phyloP scores from a whole-genome alignment of 441 rosid genomes.

The Arabidopsis hybrid region DNA sequence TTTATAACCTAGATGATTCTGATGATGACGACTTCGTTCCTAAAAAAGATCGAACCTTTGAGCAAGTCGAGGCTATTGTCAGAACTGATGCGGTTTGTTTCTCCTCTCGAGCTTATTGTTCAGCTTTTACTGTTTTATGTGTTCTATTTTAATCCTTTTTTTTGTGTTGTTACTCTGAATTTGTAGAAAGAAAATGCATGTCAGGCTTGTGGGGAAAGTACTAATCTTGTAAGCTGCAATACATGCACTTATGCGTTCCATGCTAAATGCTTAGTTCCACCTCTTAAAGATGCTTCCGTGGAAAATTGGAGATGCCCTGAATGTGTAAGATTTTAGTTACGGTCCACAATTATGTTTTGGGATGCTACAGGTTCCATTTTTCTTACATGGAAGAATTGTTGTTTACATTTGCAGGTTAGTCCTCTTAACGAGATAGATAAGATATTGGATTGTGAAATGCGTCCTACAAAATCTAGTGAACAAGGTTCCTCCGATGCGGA shows the following conservation, averaged over 20 bases:
- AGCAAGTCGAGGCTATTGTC: slow-evolving; percentile 74
- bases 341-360: background rate
- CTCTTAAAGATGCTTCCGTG: slow-evolving; percentile 73
- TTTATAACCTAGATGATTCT: slow-evolving; percentile 88
- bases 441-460: slow-evolving; percentile 92
- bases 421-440: slow-evolving; percentile 95
- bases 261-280: slow-evolving; percentile 86
- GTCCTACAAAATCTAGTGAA: slow-evolving; percentile 81
- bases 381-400: slow-evolving; percentile 28
- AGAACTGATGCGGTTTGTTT: slow-evolving; percentile 82
- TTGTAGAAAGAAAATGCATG: slow-evolving; percentile 86
- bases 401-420: slow-evolving; percentile 76
- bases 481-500: slow-evolving; percentile 69
- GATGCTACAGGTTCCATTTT: background rate
- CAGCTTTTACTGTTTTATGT: background rate
- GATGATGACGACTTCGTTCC: slow-evolving; percentile 87
- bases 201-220: slow-evolving; percentile 91
- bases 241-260: slow-evolving; percentile 93
- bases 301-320: slow-evolving; percentile 98
- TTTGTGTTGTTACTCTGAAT: slow-evolving; percentile 25
- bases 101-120: slow-evolving; percentile 22
- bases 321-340: slow-evolving; percentile 74
- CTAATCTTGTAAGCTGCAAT: slow-evolving; percentile 76
- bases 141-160: slow-evolving; percentile 11
- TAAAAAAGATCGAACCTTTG: slow-evolving; percentile 61